phyloP scores from a whole-genome alignment of 768 basidiomycete species.

The Pulveroboletus sp. region DNA sequence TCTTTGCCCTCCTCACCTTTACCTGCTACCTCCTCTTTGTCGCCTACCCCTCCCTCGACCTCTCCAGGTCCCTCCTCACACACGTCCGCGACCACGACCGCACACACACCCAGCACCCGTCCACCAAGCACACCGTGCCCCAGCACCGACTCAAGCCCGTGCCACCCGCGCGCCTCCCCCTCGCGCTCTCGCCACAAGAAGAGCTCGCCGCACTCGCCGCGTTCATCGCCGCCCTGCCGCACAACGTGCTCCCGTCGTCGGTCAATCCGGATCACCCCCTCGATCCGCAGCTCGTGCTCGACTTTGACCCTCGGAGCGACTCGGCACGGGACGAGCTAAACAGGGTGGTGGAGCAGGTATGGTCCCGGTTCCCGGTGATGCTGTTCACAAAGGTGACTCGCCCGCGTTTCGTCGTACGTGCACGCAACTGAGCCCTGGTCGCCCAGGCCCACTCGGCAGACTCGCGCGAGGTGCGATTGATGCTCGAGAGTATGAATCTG shows the following conservation, averaged over 20 bases:
- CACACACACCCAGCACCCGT: slow-evolving; percentile 15
- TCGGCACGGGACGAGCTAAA: slow-evolving; percentile 60
- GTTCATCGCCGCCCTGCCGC: slow-evolving; percentile 70
- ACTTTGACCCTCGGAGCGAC: slow-evolving; percentile 73
- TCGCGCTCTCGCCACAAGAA: slow-evolving; percentile 50
- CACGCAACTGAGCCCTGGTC: neutral
- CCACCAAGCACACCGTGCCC: slow-evolving; percentile 16
- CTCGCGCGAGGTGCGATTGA: slow-evolving; percentile 64
- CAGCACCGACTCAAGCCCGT: slow-evolving; percentile 9
- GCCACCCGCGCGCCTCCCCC: slow-evolving; percentile 31
- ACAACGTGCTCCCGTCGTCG: slow-evolving; percentile 67
- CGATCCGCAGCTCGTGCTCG: slow-evolving; percentile 79
- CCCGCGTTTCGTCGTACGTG: neutral
- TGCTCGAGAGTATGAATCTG: slow-evolving; percentile 55
- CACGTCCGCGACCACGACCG: slow-evolving; percentile 14
- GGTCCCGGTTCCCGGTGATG: slow-evolving; percentile 72
- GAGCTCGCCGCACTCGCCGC: slow-evolving; percentile 75
- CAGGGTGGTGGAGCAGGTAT: slow-evolving; percentile 60
- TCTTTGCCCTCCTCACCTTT: slow-evolving; percentile 49
- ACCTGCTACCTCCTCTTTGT: slow-evolving; percentile 57
- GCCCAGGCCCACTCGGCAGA: slow-evolving; percentile 57
- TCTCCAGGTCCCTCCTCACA: slow-evolving; percentile 35
- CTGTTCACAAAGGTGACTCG: slow-evolving; percentile 65
- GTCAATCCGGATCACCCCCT: slow-evolving; percentile 65
- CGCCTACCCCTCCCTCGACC: slow-evolving; percentile 39